Evolutionary conservation across 116 monocot genomes (phyloP), one percentile per base, ranked within the genome.

Genomic region (Dioscorea cayenensis): DNA sequence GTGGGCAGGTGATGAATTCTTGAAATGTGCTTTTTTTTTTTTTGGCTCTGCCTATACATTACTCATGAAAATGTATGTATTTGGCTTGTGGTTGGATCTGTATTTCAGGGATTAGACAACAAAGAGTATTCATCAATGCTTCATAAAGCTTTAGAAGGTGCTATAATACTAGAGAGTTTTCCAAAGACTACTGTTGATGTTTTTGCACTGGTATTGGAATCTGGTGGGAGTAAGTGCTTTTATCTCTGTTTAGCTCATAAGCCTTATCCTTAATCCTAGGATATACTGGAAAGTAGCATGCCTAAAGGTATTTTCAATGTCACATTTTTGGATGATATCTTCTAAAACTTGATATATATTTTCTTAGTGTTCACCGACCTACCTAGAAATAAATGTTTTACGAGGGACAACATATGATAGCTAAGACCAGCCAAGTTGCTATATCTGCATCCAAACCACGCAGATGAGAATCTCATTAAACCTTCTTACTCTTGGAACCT

Each of bases 171-270:
- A 20, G 88, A 92, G 72, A 82, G 71, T 50, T 96, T 96, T 66
- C 96, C 96, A 60, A 96, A 96, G 81, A 96, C 96, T 36, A 96
- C 96, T 43, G 92, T 96, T n/a, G 96, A 96, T 83, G 74, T 96
- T 60, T 96, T 96, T 74, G 96, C 92, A 35, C 77, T 96, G 77
- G 90, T 96, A 43, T 77, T 96, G 60, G 92, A 96, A 81, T 96
- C 92, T 84, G 96, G 92, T 76, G 96, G 96, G 51, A 74, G 96
- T 96, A 84, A 73, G 94, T 70, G 25, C 7, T 50, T 17, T 62
- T 49, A 19, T n/a, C 66, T 32, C 36, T n/a, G 1, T 37, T 55
- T 55, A 18, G 17, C 16, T 55, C 17, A 5, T 55, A 55, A 14
- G 55, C 14, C 17, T 55, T 55, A 19, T 3, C 14, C 17, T 55